phyloP scores from a whole-genome alignment of 1,284 basidiomycete genomes.

The Singerocomus inundabilis region DNA sequence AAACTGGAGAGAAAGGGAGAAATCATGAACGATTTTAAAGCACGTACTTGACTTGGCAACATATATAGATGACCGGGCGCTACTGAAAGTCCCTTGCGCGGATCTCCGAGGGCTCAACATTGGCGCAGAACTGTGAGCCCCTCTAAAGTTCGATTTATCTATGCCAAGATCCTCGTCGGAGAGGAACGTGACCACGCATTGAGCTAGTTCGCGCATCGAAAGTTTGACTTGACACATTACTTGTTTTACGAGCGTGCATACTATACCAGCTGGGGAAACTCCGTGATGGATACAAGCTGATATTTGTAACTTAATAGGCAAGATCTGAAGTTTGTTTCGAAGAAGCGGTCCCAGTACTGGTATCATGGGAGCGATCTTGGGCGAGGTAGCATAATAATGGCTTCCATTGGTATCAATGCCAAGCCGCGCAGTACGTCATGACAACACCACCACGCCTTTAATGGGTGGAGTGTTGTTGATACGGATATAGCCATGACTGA shows the following conservation, averaged over 20 bases:
- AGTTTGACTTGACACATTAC: not conserved
- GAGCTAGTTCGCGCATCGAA: not conserved
- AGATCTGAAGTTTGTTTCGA: not conserved
- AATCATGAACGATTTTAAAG: constrained; percentile 11
- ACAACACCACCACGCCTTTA: not conserved
- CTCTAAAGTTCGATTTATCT: not conserved
- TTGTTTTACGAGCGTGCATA: not conserved
- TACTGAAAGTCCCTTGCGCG: not conserved
- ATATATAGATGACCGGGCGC: not conserved
- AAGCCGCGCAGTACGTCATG: constrained; percentile 6
- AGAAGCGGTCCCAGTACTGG: not conserved
- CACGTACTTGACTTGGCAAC: not conserved
- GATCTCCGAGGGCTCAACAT: constrained; percentile 1
- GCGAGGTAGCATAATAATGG: not conserved
- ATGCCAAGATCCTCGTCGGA: constrained; percentile 1
- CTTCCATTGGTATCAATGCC: too few relatives aligned
- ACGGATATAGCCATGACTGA: not conserved
- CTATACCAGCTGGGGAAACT: not conserved
- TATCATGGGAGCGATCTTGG: not conserved
- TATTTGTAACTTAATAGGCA: not conserved
- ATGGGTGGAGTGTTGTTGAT: not conserved
- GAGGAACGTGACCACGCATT: not conserved
- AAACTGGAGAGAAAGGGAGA: not conserved
- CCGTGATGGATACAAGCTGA: not conserved
- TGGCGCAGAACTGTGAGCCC: not conserved